Conservation (phyloP, 176 grass and related monocot genomes). For the Aegilops umbellulata region DNA sequence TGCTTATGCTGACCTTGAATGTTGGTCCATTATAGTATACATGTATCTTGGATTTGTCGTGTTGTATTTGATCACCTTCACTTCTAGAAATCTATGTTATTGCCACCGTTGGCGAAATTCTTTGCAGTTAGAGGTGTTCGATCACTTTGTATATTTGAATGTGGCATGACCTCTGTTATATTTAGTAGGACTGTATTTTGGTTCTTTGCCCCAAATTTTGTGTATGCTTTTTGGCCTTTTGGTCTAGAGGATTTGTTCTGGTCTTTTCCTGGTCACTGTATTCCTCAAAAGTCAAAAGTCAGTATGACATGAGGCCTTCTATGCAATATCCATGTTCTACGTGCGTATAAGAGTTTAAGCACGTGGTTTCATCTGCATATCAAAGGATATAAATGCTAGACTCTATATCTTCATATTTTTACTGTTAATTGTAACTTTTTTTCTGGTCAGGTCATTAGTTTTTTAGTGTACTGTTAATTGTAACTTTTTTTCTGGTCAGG, state of each 20-base stretch:
- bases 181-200: conserved; percentile 21
- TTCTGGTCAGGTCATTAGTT: too few species aligned
- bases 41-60: conserved; percentile 7
- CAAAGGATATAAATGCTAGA: conserved; percentile 3
- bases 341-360: not conserved
- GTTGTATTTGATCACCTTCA: conserved; percentile 19
- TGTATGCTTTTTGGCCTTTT: conserved; percentile 1
- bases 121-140: conserved; percentile 21
- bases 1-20: conserved; percentile 24
- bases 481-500: conserved; percentile 9
- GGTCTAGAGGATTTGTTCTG: conserved; percentile 8
- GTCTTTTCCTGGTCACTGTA: not conserved
- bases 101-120: not conserved
- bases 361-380: not conserved
- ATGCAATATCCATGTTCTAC: not conserved
- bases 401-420: conserved; percentile 8
- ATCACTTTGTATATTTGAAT: not conserved
- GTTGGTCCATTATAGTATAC: not conserved
- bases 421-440: too few species aligned
- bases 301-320: conserved; percentile 12
- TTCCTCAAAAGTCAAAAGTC: conserved; percentile 16
- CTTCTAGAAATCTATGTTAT: conserved; percentile 12
- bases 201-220: not conserved
- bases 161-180: conserved; percentile 5
- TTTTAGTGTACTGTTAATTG: not conserved